Evolutionary conservation across 768 basidiomycete genomes (phyloP).

Genomic region (Hydnum rufescens): DNA sequence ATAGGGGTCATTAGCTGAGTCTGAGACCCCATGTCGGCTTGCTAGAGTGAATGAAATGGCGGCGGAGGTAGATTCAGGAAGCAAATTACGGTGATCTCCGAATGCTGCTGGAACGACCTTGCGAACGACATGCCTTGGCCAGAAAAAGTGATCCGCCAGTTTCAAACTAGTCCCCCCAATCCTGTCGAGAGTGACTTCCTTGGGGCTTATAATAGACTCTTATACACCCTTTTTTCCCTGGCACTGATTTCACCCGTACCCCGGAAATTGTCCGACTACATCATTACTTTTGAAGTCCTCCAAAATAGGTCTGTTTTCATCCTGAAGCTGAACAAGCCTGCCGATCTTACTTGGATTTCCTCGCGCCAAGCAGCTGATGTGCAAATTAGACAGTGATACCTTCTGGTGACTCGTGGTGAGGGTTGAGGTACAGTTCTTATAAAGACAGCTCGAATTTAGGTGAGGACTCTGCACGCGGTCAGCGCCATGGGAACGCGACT

Average conservation of each 20-base stretch:
- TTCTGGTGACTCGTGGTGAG: too few species aligned
- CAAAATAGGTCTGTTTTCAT: conserved; percentile 18
- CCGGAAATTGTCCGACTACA: conserved; percentile 1
- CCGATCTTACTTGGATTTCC: not conserved
- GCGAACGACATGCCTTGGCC: not conserved
- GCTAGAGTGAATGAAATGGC: too few species aligned
- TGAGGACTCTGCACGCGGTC: not conserved
- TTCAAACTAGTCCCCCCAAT: not conserved
- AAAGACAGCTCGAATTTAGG: too few species aligned
- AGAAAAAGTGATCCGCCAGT: conserved; percentile 4
- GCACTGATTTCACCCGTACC: conserved; percentile 18
- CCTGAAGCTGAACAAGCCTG: conserved; percentile 14
- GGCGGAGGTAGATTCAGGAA: too few species aligned
- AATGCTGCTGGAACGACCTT: too few species aligned
- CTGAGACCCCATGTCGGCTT: too few species aligned
- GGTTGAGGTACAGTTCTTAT: too few species aligned
- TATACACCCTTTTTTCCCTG: conserved; percentile 21
- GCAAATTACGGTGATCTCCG: too few species aligned
- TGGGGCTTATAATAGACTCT: conserved; percentile 21
- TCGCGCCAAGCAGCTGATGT: not conserved
- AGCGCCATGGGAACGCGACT: not conserved
- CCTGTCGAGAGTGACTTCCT: conserved; percentile 8
- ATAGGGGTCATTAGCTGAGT: conserved; percentile 1
- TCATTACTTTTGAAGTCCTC: conserved; percentile 14
- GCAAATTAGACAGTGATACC: too few species aligned